phyloP scores from a whole-genome alignment of 2,329 filamentous ascomycete species.

The Aureobasidium sp. region DNA sequence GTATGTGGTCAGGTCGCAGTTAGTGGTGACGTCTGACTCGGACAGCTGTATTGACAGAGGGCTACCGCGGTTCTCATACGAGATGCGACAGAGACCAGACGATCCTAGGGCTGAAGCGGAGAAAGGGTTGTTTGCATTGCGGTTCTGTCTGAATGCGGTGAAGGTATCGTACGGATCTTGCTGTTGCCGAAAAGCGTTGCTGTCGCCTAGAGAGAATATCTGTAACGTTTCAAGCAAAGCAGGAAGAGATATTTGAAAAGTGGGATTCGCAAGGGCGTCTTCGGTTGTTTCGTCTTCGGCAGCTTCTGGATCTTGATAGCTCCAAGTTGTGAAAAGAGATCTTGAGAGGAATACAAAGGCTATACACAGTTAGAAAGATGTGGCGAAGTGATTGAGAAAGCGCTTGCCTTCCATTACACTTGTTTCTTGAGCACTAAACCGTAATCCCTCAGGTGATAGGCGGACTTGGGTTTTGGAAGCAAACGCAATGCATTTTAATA shows the following conservation, averaged over 20 bases:
- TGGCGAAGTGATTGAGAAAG: constrained; percentile 17
- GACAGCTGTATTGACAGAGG: constrained; percentile 86
- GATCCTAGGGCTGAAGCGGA: constrained; percentile 76
- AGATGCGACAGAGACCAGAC: constrained; percentile 75
- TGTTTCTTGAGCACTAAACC: constrained; percentile 81
- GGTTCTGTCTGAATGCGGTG: constrained; percentile 30
- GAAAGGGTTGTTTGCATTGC: constrained; percentile 60
- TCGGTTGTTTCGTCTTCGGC: constrained; percentile 33
- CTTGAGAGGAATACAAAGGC: constrained; percentile 81
- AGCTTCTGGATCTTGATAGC: constrained; percentile 49
- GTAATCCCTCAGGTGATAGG: constrained; percentile 76
- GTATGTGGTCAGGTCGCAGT: constrained; percentile 85
- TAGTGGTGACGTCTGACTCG: constrained; percentile 89
- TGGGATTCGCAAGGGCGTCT: constrained; percentile 40
- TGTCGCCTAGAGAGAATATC: constrained; percentile 66
- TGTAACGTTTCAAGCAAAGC: constrained; percentile 90
- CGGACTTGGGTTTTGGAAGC: constrained; percentile 58
- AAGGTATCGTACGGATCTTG: constrained; percentile 33
- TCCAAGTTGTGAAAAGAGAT: constrained; percentile 79
- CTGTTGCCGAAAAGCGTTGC: constrained; percentile 26
- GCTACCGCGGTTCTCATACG: constrained; percentile 67
- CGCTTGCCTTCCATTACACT: constrained; percentile 77
- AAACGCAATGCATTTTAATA: constrained; percentile 57
- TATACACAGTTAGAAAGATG: constrained; percentile 26
- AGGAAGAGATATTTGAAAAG: constrained; percentile 79